These are phyloP conservation scores for Paracamarosporium sp. DNA, from an alignment of 2,329 filamentous ascomycete genomes.

Conservation along the genomic window DNA sequence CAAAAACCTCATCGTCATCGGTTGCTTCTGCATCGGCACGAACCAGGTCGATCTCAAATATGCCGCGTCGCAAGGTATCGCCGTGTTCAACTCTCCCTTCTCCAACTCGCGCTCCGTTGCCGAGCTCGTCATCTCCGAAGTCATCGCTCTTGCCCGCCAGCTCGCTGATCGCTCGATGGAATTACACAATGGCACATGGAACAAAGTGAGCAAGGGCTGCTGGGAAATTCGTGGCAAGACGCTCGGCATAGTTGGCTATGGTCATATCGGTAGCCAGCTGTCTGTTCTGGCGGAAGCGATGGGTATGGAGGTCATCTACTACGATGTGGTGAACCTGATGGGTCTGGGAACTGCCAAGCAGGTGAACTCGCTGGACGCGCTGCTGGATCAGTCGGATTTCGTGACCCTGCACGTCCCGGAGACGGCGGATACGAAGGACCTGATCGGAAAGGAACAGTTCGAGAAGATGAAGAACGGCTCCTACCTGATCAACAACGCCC, in stretches of 20 bases:
- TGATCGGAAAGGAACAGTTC: slow-evolving; percentile 83
- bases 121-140: slow-evolving; percentile 92
- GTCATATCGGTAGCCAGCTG: slow-evolving; percentile 94
- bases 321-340: slow-evolving; percentile 94
- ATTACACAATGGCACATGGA: slow-evolving; percentile 94
- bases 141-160: slow-evolving; percentile 90
- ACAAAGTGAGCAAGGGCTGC: slow-evolving; percentile 95
- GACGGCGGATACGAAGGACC: slow-evolving; percentile 86
- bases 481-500: slow-evolving; percentile 95
- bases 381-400: slow-evolving; percentile 85
- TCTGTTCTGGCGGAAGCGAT: slow-evolving; percentile 96
- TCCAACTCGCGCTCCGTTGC: slow-evolving; percentile 97
- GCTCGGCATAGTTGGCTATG: slow-evolving; percentile 93
- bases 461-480: slow-evolving; percentile 89
- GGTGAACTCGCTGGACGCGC: slow-evolving; percentile 75
- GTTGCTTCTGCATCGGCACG: slow-evolving; percentile 98
- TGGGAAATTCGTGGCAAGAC: slow-evolving; percentile 99
- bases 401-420: slow-evolving; percentile 95
- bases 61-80: slow-evolving; percentile 84
- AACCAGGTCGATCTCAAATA: slow-evolving; percentile 91
- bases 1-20: slow-evolving; percentile 92
- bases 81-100: slow-evolving; percentile 99
- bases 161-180: slow-evolving; percentile 92
- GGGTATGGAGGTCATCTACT: slow-evolving; percentile 98
- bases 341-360: slow-evolving; percentile 87